These are phyloP conservation scores for Breynia disticha DNA, from an alignment of 441 rosid species.

Conservation along the genomic window DNA sequence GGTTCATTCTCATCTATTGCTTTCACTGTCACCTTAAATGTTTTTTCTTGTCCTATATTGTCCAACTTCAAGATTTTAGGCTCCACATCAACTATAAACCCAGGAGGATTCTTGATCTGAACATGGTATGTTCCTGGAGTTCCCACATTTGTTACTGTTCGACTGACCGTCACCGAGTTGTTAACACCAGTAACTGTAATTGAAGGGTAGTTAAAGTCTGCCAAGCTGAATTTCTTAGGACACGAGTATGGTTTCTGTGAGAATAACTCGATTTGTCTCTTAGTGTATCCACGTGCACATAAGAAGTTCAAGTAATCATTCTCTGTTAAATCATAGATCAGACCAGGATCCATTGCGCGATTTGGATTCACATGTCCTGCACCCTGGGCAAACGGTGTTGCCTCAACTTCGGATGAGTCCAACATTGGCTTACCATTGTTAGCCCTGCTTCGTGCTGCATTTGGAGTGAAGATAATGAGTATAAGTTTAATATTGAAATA, in stretches of 20 bases:
- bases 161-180: conserved; percentile 11
- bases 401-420: conserved; percentile 17
- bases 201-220: conserved; percentile 64
- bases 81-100: conserved; percentile 23
- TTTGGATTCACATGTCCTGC: conserved; percentile 56
- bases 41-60: conserved; percentile 34
- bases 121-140: conserved; percentile 33
- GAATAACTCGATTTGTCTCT: conserved; percentile 16
- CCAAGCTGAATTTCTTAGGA: conserved; percentile 24
- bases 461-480: background rate
- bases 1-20: conserved; percentile 1
- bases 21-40: conserved; percentile 27
- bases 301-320: conserved; percentile 44
- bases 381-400: conserved; percentile 54
- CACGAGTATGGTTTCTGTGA: conserved; percentile 20
- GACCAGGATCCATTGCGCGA: conserved; percentile 48
- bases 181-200: conserved; percentile 31
- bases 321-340: conserved; percentile 37
- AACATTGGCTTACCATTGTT: conserved; percentile 20
- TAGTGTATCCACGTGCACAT: conserved; percentile 41
- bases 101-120: conserved; percentile 18
- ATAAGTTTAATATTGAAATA: too few species aligned
- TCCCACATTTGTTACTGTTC: conserved; percentile 54
- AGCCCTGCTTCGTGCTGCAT: conserved; percentile 28
- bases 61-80: conserved; percentile 29